Evolutionary conservation across 345 rosid genomes (phyloP).

Genomic region (Pistacia integerrima): DNA sequence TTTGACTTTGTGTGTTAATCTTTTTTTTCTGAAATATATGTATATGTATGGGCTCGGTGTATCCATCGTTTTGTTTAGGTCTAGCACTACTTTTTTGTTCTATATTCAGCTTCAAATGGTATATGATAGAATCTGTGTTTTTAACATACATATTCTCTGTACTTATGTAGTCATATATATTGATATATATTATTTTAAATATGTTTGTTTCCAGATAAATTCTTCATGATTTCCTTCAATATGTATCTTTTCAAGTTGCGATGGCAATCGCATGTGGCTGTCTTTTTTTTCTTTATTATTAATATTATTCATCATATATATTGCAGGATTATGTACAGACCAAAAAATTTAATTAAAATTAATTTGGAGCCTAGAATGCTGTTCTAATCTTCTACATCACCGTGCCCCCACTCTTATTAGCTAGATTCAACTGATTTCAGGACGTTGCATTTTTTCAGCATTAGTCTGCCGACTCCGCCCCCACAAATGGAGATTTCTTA

Average conservation of each 20-base stretch:
- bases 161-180: neutral
- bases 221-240: neutral
- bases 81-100: no score
- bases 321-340: no score
- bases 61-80: no score
- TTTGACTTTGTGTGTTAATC: no score
- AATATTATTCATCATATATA: no score
- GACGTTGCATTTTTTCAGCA: neutral
- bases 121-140: neutral
- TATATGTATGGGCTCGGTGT: no score
- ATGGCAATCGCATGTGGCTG: neutral
- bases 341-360: neutral
- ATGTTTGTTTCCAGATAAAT: neutral
- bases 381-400: neutral
- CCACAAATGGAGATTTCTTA: slow-evolving; percentile 13
- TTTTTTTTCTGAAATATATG: no score
- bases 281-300: no score
- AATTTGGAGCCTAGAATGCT: neutral
- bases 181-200: no score
- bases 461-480: slow-evolving; percentile 15
- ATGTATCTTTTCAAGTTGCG: neutral
- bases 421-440: neutral
- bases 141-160: neutral
- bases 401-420: slow-evolving; percentile 5
- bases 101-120: no score